Base-by-base conservation (phyloP, 257 asterid genomes). In the Capsicum baccatum region DNA sequence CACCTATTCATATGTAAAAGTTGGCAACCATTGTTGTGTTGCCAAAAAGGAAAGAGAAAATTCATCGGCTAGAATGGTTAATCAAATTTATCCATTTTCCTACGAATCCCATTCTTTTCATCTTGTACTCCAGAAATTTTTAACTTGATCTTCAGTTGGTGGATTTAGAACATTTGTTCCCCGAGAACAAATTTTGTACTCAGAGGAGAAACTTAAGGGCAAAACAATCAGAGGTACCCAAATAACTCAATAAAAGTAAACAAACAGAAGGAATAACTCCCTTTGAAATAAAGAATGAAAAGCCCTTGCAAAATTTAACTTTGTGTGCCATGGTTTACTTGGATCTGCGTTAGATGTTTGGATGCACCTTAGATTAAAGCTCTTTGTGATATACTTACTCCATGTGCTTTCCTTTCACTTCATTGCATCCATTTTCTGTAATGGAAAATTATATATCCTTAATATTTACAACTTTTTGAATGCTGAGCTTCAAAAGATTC, bases 171-270 rank as follows among this genome's bases (percentile, higher is more conserved):
- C 52, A 37, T 15, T 39, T 39, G 54, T 68, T 68, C 6, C 78
- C 78, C 1, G 11, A 68, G 5, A 68, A 68, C 78, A 68, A 68
- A 37, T 37, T 37, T 15, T 68, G 54, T 68, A 68, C 21, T 68
- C 78, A 15, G 15, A 68, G 54, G 78, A 39, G 78, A 68, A 52
- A 68, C 26, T 47, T 39, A 39, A 68, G 54, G 13, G 1, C 52
- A 37, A 35, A 68, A 37, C 76, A 68, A 68, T 37, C 76, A 68
- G 76, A 68, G 76, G 52, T 37, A 68, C 76, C 37, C 52, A 68
- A 1, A 3, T 0, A 35, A 68, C 52, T 8, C 52, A 15, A 15
- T 35, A 66, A 37, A 14, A 37, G 50, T 14, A 37, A 37, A 68
- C 76, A 68, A 73, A 59, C n/a, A 19, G 42, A 21, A 39, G 59